These are phyloP conservation scores for Fonsecaea pedrosoi DNA, from an alignment of 2,329 filamentous ascomycete genomes.

Conservation along the genomic window DNA sequence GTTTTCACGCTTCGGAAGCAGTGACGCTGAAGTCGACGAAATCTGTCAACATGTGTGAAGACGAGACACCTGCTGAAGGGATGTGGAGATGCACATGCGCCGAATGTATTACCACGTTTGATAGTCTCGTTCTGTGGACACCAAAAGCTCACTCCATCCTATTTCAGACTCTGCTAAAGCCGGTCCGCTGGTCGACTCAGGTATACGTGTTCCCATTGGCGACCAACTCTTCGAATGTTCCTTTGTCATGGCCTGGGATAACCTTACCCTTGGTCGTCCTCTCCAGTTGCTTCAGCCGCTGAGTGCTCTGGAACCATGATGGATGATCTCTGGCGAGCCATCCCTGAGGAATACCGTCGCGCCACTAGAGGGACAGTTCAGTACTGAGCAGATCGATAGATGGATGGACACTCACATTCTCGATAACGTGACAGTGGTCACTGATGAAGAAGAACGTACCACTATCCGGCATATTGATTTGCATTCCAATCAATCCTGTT, in stretches of 20 bases:
- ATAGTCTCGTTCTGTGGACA: background rate
- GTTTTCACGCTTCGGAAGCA: background rate
- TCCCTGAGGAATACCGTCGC: conserved; percentile 40
- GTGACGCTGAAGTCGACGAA: background rate
- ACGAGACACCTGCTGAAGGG: background rate
- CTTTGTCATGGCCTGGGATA: conserved; percentile 39
- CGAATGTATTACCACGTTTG: background rate
- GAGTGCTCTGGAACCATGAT: conserved; percentile 38
- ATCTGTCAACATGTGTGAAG: background rate
- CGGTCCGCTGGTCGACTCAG: conserved; percentile 19
- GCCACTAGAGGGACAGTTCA: conserved; percentile 33
- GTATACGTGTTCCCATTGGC: conserved; percentile 30
- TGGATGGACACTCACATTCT: conserved; percentile 35
- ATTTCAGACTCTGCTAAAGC: background rate
- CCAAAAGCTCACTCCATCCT: background rate
- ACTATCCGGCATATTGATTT: conserved; percentile 40
- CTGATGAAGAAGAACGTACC: conserved; percentile 40
- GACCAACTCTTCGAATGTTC: conserved; percentile 36
- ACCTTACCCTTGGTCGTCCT: conserved; percentile 35
- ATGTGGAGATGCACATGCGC: background rate
- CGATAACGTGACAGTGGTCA: conserved; percentile 40
- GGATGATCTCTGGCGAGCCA: conserved; percentile 40
- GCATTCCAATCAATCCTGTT: conserved; percentile 39
- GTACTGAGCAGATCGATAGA: background rate
- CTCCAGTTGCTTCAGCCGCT: conserved; percentile 39